Evolutionary conservation across 305 asterid genomes (phyloP), one percentile per base, ranked within the genome.

Genomic region (Withania somnifera): DNA sequence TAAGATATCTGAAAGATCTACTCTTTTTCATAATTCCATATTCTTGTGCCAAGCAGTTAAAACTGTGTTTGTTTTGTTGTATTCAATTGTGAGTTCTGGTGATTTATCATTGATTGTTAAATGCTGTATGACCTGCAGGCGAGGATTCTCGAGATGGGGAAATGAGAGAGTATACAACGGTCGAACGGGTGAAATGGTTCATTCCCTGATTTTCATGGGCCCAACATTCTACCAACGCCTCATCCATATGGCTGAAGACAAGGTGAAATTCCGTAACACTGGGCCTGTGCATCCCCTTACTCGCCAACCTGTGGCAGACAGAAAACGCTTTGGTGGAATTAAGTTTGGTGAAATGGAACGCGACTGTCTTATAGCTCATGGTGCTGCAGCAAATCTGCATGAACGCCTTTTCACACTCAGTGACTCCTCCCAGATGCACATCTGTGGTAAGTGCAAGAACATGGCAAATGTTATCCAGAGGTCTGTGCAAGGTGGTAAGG

Each of bases 201-300:
- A 87, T 2, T 87, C 94, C 78, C 92, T 94, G 1, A 84, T 96
- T 83, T 97, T 97, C 82, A 93, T 97, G 93, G 97, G 98, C 24
- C 99, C 97, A 6, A 94, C 98, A 9, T 92, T 88, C 89, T 97
- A 94, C 87, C 98, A 94, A 84, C 94, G 98, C 22, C 95, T 97
- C 58, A 88, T 90, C 0, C 98, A 97, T 71, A 97, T 97, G 98
- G 97, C 99, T 0, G 98, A 97, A 81, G 98, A 94, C 90, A 94
- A 96, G 82, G 98, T 96, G 14, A 94, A 96, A 80, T 94, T 89
- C 82, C 84, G 98, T 47, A 96, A 94, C 63, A 94, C 97, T 0
- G 98, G 99, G 8, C 97, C 97, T 0, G 98, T 96, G 77, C 98
- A 97, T 86, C 99, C 98, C 0, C 95, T 94, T 2, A 97, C 99